These are phyloP conservation scores for Paraurostyla sp. DNA, from an alignment of 73 alveolate genomes.

Conservation along the genomic window DNA sequence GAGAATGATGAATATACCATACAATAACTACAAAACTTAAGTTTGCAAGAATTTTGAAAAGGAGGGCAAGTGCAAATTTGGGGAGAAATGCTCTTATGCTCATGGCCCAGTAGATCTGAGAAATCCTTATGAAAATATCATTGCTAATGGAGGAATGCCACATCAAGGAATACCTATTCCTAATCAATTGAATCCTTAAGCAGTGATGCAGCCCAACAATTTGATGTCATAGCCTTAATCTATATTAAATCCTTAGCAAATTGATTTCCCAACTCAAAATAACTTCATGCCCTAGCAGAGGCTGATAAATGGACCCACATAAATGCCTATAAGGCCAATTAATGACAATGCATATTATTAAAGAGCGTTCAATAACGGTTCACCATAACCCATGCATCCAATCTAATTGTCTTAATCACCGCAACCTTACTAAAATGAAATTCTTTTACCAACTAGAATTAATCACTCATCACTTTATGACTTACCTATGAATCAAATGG, in stretches of 20 bases:
- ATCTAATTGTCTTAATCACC: too few relatives aligned
- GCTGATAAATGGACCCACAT: too few relatives aligned
- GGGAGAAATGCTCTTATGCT: constrained; percentile 86
- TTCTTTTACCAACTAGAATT: too few relatives aligned
- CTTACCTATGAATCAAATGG: too few relatives aligned
- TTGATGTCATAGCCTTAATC: neutral
- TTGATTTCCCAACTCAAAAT: neutral
- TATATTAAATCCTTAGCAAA: too few relatives aligned
- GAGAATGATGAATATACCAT: constrained; percentile 57
- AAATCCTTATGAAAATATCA: constrained; percentile 43
- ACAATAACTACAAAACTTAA: constrained; percentile 67
- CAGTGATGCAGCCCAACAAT: neutral
- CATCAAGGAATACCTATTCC: neutral
- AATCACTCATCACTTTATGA: too few relatives aligned
- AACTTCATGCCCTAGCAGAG: neutral
- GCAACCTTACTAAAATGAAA: too few relatives aligned
- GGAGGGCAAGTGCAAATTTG: constrained; percentile 85
- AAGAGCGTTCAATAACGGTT: too few relatives aligned
- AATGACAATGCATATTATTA: too few relatives aligned
- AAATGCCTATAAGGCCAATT: too few relatives aligned
- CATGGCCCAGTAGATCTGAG: constrained; percentile 87
- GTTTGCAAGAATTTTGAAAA: constrained; percentile 63
- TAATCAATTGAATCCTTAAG: neutral
- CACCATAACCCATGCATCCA: too few relatives aligned
- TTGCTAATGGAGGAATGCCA: neutral